A percentile compares a stretch with the other conserved stretches of the same genome.
phyloP scores from a whole-genome alignment of 345 rosid species.

The Carallia brachiata region DNA sequence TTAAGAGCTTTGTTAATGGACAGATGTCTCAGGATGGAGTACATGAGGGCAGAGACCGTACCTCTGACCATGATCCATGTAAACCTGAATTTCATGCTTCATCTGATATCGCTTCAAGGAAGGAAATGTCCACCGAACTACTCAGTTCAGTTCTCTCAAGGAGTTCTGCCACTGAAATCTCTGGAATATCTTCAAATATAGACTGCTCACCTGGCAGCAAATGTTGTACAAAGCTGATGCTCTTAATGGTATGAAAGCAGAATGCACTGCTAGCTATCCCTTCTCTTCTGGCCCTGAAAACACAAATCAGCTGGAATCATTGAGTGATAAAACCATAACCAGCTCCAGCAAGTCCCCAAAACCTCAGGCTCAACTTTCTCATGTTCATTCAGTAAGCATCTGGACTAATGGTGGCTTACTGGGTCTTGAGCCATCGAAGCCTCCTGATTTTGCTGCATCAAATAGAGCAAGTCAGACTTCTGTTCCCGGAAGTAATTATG shows the following conservation, averaged over 20 bases:
- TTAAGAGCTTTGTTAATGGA: too few relatives aligned
- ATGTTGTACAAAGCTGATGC: constrained; percentile 4
- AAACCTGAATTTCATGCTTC: constrained; percentile 20
- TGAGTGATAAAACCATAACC: constrained; percentile 14
- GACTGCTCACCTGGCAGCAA: constrained; percentile 24
- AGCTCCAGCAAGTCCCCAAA: constrained; percentile 32
- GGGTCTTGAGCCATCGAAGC: constrained; percentile 90
- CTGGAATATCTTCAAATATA: constrained; percentile 36
- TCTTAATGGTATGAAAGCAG: constrained; percentile 2
- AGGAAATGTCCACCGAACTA: constrained; percentile 21
- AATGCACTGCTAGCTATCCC: constrained; percentile 24
- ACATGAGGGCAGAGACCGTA: constrained; percentile 9
- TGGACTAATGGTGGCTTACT: constrained; percentile 96
- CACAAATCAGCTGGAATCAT: constrained; percentile 22
- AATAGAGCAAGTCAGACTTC: constrained; percentile 28
- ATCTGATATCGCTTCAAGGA: constrained; percentile 16
- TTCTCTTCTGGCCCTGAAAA: constrained; percentile 26
- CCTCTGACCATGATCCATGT: constrained; percentile 22
- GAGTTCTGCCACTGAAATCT: constrained; percentile 29
- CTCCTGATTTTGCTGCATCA: constrained; percentile 74
- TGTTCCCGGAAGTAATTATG: constrained; percentile 24
- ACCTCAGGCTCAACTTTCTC: constrained; percentile 36
- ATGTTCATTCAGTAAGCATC: constrained; percentile 46
- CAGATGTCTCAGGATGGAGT: constrained; percentile 15
- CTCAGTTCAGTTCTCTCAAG: constrained; percentile 30